phyloP scores from a whole-genome alignment of 352 stramenopile genomes.

The Globisporangium cederbergense region DNA sequence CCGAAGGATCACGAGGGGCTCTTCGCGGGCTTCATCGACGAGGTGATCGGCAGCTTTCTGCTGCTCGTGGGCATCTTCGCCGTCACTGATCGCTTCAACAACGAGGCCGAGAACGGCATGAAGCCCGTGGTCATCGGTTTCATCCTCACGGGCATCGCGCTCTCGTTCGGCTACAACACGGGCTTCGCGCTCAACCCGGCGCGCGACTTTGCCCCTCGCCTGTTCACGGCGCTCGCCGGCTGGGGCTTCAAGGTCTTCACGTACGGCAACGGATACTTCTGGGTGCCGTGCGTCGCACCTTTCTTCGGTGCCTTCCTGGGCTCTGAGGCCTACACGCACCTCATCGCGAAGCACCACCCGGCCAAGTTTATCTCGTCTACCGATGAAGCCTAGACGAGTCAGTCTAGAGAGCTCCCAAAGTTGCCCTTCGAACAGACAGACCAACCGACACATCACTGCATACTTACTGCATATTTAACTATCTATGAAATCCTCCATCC shows the following conservation, averaged over 20 bases:
- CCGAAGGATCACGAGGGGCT: constrained; percentile 62
- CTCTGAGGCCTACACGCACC: constrained; percentile 58
- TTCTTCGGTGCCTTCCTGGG: constrained; percentile 64
- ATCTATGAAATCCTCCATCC: constrained; percentile 2
- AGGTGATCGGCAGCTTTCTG: constrained; percentile 57
- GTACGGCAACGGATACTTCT: constrained; percentile 70
- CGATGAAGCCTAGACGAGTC: constrained; percentile 18
- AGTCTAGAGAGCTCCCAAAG: not conserved
- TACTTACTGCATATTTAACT: not conserved
- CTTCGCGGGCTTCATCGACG: constrained; percentile 56
- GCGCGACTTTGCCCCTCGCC: constrained; percentile 59
- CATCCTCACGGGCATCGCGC: constrained; percentile 68
- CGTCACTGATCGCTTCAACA: constrained; percentile 72
- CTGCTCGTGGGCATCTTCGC: constrained; percentile 65
- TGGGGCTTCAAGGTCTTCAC: constrained; percentile 73
- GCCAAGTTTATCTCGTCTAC: constrained; percentile 40
- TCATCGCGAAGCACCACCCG: constrained; percentile 63
- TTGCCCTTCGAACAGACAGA: not conserved
- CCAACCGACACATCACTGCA: not conserved
- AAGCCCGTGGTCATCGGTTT: constrained; percentile 71
- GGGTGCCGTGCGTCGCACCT: constrained; percentile 65
- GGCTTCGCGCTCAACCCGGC: constrained; percentile 72
- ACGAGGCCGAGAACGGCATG: constrained; percentile 57
- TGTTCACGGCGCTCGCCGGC: constrained; percentile 60
- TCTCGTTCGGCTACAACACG: constrained; percentile 81